Percentiles rank a stretch among this genome's conserved stretches.
Conservation (phyloP, 345 rosid genomes). For the Gossypium anomalum region DNA sequence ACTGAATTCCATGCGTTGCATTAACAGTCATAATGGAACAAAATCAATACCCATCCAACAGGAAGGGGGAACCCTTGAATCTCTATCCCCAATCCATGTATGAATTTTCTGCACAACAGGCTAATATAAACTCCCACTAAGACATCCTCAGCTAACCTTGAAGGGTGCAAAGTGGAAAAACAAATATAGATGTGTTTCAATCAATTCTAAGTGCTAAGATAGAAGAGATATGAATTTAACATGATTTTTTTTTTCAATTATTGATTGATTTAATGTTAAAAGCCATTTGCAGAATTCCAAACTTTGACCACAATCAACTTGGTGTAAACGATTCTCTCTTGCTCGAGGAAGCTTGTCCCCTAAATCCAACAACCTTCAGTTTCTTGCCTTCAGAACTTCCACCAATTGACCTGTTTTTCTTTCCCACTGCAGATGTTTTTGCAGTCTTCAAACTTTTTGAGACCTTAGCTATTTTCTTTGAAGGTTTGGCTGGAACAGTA, state of each 20-base stretch:
- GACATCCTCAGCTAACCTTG: not conserved
- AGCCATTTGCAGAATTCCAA: not conserved
- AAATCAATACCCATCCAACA: not conserved
- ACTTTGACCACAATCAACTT: constrained; percentile 23
- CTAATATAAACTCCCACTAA: not conserved
- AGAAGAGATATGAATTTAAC: not conserved
- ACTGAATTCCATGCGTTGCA: not conserved
- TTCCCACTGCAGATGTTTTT: constrained; percentile 19
- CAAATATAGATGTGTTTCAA: not conserved
- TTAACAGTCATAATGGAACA: not conserved
- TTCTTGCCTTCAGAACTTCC: constrained; percentile 33
- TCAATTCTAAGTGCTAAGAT: not conserved
- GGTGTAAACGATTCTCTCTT: constrained; percentile 36
- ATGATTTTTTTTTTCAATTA: not conserved
- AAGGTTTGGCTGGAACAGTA: constrained; percentile 35
- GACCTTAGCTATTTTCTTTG: constrained; percentile 28
- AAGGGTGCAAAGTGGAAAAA: not conserved
- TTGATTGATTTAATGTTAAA: not conserved
- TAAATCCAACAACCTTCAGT: constrained; percentile 68
- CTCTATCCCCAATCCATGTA: not conserved
- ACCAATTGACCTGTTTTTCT: constrained; percentile 18
- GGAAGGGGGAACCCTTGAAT: not conserved
- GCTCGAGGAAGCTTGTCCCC: constrained; percentile 54
- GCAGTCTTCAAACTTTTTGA: constrained; percentile 13
- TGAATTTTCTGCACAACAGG: not conserved